Percentiles rank a stretch among this genome's conserved stretches.
These are phyloP conservation scores for Fusarium sp. DNA, from an alignment of 2,329 filamentous ascomycete genomes.

Conservation along the genomic window DNA sequence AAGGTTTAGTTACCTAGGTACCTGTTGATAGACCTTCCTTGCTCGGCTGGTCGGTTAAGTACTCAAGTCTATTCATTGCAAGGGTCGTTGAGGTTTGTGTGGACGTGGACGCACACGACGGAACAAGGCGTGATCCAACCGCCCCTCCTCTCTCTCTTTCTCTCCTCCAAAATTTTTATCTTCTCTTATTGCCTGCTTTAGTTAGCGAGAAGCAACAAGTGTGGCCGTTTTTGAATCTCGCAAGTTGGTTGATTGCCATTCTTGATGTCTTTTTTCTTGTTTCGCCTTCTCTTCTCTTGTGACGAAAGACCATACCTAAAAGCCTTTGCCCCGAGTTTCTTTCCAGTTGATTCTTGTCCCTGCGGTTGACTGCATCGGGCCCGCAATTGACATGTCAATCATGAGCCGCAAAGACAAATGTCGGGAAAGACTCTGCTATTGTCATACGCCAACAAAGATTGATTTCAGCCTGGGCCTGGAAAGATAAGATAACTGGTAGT, in stretches of 20 bases:
- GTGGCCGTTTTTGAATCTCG: conserved; percentile 6
- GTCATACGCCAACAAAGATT: conserved; percentile 16
- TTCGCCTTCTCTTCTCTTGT: conserved; percentile 5
- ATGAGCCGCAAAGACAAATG: conserved; percentile 37
- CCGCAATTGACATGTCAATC: conserved; percentile 40
- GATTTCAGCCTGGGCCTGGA: conserved; percentile 3
- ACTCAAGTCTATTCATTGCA: conserved; percentile 13
- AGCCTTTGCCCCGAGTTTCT: background rate
- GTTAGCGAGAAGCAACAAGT: conserved; percentile 7
- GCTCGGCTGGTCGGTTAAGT: conserved; percentile 15
- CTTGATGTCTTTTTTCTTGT: conserved; percentile 6
- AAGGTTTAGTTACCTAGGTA: background rate
- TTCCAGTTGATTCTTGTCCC: conserved; percentile 25
- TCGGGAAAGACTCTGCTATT: conserved; percentile 32
- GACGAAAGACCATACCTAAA: background rate
- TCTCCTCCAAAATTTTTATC: conserved; percentile 19
- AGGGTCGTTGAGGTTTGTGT: conserved; percentile 22
- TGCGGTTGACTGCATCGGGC: conserved; percentile 37
- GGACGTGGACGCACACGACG: conserved; percentile 5
- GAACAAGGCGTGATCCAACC: conserved; percentile 35
- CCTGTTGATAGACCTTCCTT: background rate
- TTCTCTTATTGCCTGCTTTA: background rate
- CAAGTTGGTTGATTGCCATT: background rate
- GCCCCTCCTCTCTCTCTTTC: conserved; percentile 3
- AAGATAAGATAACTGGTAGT: conserved; percentile 6